Evolutionary conservation across 352 stramenopile genomes (phyloP), one percentile per base, ranked within the genome.

Genomic region (Phytopythium vexans): DNA sequence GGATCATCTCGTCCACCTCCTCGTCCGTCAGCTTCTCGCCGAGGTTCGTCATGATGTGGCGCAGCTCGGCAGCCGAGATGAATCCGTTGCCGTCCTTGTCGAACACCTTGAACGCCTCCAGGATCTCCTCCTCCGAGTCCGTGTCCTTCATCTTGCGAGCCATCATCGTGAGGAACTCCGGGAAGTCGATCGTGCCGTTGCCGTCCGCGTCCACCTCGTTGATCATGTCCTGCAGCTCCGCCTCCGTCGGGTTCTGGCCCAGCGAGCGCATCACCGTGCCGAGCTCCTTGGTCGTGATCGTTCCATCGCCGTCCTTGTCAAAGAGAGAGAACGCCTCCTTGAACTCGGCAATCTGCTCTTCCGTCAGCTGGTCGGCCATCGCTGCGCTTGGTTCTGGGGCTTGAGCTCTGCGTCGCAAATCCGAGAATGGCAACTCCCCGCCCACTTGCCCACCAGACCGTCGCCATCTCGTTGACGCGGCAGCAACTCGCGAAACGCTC

Each of bases 311-410:
- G 74, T 99, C 96, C 92, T 98, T 98, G 80, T 99, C 96, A 70
- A 99, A 99, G 43, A 99, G 89, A 68, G 94, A 99, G 88, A 99
- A 99, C 15, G 97, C 97, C 83, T 99, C 97, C 94, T 99, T 99
- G 89, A 99, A 99, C 90, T 99, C 97, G 41, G 96, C 96, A 82
- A 99, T 99, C 82, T 99, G 96, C 73, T 95, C 82, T 73, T 94
- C 82, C n/a, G 87, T 96, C 44, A 96, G 66, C 62, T 95, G 86
- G 74, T 95, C 85, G 71, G 85, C 82, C 85, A 94, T 94, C 49
- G 74, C 68, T 56, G 44, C 67, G 38, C 39, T 54, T 64, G 54
- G 47, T 55, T 58, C 55, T 58, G 15, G 37, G 47, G 47, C 57
- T 74, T 80, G 70, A 44, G 67, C 8, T 15, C 39, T 51, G 69